A percentile compares a stretch with the other conserved stretches of the same genome.
phyloP scores from a whole-genome alignment of 495 filamentous ascomycete genomes.

The Aspergillus kassunensis region DNA sequence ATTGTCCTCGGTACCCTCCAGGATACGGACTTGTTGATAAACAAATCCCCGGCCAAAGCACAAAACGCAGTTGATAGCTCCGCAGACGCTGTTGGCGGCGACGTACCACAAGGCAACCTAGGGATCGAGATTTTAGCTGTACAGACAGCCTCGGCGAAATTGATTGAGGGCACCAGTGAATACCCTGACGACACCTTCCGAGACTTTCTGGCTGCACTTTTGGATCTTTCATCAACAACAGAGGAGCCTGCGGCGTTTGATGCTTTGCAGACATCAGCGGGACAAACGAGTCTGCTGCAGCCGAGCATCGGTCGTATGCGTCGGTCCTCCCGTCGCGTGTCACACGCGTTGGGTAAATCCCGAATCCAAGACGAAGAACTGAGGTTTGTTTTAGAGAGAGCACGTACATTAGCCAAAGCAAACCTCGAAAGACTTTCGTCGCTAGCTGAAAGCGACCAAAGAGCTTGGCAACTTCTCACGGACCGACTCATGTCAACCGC shows the following conservation, averaged over 20 bases:
- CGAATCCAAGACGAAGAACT: constrained; percentile 46
- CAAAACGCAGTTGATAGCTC: constrained; percentile 26
- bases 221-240: constrained; percentile 54
- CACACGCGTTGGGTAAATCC: constrained; percentile 38
- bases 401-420: constrained; percentile 69
- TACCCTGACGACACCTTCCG: constrained; percentile 79
- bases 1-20: constrained; percentile 89
- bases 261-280: constrained; percentile 21
- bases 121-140: constrained; percentile 79
- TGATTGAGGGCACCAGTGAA: constrained; percentile 86
- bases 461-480: constrained; percentile 72
- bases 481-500: constrained; percentile 63
- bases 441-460: constrained; percentile 52
- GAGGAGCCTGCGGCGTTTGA: constrained; percentile 26
- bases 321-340: constrained; percentile 58
- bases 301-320: constrained; percentile 39
- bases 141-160: constrained; percentile 76
- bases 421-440: constrained; percentile 74
- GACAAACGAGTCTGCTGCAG: constrained; percentile 24
- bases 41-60: constrained; percentile 45
- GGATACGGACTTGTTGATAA: constrained; percentile 83
- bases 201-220: constrained; percentile 71
- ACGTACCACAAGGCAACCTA: constrained; percentile 57
- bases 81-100: constrained; percentile 33
- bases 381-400: constrained; percentile 75